A percentile compares a stretch with the other conserved stretches of the same genome.
Evolutionary conservation across 768 basidiomycete genomes (phyloP).

Genomic region (Lentinula raphanica): DNA sequence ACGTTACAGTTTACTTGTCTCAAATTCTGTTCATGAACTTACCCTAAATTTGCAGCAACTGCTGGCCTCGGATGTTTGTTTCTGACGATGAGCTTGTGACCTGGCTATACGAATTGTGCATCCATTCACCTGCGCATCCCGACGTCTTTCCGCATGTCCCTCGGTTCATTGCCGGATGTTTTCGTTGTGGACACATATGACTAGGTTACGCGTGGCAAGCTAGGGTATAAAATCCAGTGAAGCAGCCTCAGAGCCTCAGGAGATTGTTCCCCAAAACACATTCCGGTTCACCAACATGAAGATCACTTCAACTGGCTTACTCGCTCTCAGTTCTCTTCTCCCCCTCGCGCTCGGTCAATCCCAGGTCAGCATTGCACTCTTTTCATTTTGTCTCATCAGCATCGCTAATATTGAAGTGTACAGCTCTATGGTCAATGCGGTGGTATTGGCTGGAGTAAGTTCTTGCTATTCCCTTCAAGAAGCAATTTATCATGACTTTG

Average conservation of each 20-base stretch:
- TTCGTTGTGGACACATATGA: not conserved
- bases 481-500: not conserved
- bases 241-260: not conserved
- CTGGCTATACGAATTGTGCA: not conserved
- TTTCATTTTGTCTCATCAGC: not conserved
- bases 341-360: conserved; percentile 6
- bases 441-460: conserved; percentile 9
- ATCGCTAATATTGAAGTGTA: not conserved
- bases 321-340: conserved; percentile 1
- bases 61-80: not conserved
- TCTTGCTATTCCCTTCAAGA: not conserved
- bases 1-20: no score
- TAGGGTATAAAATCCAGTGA: not conserved
- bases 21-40: not conserved
- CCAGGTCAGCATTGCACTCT: not conserved
- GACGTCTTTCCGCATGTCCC: conserved; percentile 21
- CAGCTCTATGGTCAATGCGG: conserved; percentile 6
- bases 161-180: conserved; percentile 36
- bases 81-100: not conserved
- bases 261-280: not conserved
- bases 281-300: not conserved
- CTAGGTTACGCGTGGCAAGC: not conserved
- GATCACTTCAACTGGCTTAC: conserved; percentile 4
- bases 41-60: not conserved
- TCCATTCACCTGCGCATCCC: conserved; percentile 12